Conservation (phyloP, 306 rosid genomes). For the Pyrus bretschneideri region DNA sequence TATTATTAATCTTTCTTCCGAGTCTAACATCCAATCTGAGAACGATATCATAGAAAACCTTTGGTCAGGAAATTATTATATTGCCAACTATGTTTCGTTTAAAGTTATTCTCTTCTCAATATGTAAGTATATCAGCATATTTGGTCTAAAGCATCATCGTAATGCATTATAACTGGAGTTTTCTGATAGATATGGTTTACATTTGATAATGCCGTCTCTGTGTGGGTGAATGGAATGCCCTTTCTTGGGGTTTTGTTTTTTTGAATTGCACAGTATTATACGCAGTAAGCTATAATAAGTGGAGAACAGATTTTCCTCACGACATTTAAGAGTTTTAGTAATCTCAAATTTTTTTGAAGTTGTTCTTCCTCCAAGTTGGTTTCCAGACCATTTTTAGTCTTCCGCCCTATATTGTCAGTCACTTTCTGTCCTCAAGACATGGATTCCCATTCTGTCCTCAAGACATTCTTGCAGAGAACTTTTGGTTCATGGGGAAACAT, state of each 20-base stretch:
- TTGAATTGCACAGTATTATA: not conserved
- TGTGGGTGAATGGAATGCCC: not conserved
- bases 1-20: too few relatives aligned
- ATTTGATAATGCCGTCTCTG: not conserved
- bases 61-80: not conserved
- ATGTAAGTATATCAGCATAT: constrained; percentile 41
- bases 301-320: not conserved
- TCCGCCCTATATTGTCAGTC: not conserved
- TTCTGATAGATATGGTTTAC: not conserved
- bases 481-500: not conserved
- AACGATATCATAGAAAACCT: not conserved
- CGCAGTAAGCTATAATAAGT: not conserved
- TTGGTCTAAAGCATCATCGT: not conserved
- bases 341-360: not conserved
- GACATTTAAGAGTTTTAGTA: not conserved
- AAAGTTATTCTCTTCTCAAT: constrained; percentile 32
- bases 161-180: not conserved
- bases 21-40: too few relatives aligned
- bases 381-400: not conserved
- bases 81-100: not conserved
- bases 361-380: constrained; percentile 1
- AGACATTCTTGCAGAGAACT: not conserved
- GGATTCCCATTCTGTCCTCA: not conserved
- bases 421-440: not conserved
- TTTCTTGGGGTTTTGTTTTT: not conserved